These are phyloP conservation scores for Gastrolobium villosum DNA, from an alignment of 306 rosid genomes.

Conservation along the genomic window DNA sequence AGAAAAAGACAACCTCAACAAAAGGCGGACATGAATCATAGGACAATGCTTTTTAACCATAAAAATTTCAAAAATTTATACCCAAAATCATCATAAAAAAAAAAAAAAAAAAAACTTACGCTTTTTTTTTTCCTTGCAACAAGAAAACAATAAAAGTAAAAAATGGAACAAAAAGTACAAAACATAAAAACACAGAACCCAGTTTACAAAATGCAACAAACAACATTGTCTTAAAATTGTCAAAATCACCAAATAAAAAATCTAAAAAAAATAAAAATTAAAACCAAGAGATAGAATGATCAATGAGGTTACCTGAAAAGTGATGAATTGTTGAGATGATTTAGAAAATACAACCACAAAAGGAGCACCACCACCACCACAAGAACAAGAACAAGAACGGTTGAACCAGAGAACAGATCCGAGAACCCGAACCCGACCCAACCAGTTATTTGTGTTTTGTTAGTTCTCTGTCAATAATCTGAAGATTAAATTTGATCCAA, in stretches of 20 bases:
- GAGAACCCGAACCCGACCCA: slow-evolving; percentile 53
- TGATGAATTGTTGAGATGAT: slow-evolving; percentile 51
- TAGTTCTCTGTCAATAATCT: slow-evolving; percentile 29
- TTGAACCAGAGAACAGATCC: slow-evolving; percentile 54
- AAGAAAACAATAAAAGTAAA: slow-evolving; percentile 14
- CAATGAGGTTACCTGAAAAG: slow-evolving; percentile 59
- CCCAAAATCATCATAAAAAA: slow-evolving; percentile 20
- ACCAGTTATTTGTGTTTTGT: slow-evolving; percentile 14
- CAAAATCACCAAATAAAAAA: slow-evolving; percentile 17
- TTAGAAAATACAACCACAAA: slow-evolving; percentile 31
- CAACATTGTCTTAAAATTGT: slow-evolving; percentile 49
- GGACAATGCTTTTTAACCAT: slow-evolving; percentile 25
- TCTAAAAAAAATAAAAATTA: not conserved
- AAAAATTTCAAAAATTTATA: slow-evolving; percentile 10
- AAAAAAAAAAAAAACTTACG: not conserved
- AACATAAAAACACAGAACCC: slow-evolving; percentile 32
- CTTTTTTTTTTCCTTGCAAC: not conserved
- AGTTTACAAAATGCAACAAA: slow-evolving; percentile 38
- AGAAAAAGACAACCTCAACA: slow-evolving; percentile 29
- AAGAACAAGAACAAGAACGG: slow-evolving; percentile 29
- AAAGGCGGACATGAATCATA: slow-evolving; percentile 36
- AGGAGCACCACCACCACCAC: not conserved
- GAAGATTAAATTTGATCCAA: slow-evolving; percentile 34
- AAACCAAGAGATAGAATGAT: slow-evolving; percentile 35
- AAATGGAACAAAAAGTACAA: slow-evolving; percentile 19